Base-by-base conservation (phyloP, 106 monocot species). In the Acorus calamus region DNA sequence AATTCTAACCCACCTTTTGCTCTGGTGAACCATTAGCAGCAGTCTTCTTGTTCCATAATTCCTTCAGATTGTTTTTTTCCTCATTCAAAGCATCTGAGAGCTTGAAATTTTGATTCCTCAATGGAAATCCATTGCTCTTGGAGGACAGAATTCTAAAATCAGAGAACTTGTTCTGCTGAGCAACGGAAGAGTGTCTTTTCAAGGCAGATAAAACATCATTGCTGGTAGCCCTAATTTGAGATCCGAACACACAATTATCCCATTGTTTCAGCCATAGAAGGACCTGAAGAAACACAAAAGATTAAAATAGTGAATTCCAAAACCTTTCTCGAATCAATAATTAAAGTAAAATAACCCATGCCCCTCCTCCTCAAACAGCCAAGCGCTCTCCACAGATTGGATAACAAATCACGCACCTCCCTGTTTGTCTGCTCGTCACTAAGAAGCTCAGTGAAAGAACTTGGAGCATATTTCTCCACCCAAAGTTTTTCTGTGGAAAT, bases 401-500 rank as follows among this genome's bases (percentile, higher is more conserved):
- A 28, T 28, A 28, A 28, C 28, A 28, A 28, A 28, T 3, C 11
- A 42, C 61, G 47, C 71, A 96, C 96, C 85, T 98, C 96, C 42
- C 91, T 55, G 69, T 98, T 98, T 78, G 87, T 98, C 46, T 85
- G 87, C 50, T 98, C 96, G 69, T 98, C 83, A 73, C 96, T 98
- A 43, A 98, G 84, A 64, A 98, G 96, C 62, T 98, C 96, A 4
- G 80, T 80, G 56, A 98, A 98, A 53, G 85, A 98, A 46, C 52
- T 88, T 49, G 96, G 96, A 70, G 96, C 84, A 79, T 98, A 98
- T 75, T 98, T 98, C 56, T 98, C 91, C 5, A 91, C 96, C 96
- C 96, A 98, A 69, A 98, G 91, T 65, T 83, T 75, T 72, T 91
- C 91, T 54, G 13, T 84, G 12, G 77, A 55, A 53, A 59, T 54